A percentile compares a stretch with the other conserved stretches of the same genome.
phyloP scores from a whole-genome alignment of 2,329 filamentous ascomycete species.

The Penicillium polonicum region DNA sequence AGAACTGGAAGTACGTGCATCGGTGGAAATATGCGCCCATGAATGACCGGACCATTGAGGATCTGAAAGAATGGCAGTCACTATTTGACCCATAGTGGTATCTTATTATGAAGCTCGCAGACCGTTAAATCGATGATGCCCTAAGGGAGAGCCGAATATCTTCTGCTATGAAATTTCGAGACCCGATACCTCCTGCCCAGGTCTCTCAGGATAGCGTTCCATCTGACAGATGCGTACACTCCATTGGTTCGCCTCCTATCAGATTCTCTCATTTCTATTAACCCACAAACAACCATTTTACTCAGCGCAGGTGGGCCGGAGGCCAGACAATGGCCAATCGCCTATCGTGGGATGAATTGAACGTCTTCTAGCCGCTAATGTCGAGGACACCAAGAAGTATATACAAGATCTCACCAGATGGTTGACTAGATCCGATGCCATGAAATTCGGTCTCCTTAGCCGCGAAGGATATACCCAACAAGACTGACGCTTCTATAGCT shows the following conservation, averaged over 20 bases:
- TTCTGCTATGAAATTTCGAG: not conserved
- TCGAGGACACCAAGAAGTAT: not conserved
- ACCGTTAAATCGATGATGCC: not conserved
- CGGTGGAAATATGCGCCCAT: not conserved
- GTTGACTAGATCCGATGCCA: not conserved
- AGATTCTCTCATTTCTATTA: not conserved
- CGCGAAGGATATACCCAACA: not conserved
- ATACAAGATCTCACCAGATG: not conserved
- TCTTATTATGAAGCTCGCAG: not conserved
- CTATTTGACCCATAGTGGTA: conserved; percentile 3
- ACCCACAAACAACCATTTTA: not conserved
- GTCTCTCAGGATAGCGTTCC: not conserved
- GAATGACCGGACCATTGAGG: conserved; percentile 2
- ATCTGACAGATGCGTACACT: not conserved
- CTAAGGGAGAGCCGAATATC: not conserved
- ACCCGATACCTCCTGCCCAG: not conserved
- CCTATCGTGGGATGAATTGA: not conserved
- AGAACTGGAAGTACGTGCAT: not conserved
- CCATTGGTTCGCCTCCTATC: not conserved
- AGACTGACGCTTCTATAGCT: not conserved
- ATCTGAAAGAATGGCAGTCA: not conserved
- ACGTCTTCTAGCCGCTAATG: not conserved
- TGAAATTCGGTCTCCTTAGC: not conserved
- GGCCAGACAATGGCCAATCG: not conserved
- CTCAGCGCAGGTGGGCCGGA: not conserved